Evolutionary conservation across 192 early-diverging fungal genomes (phyloP).

Genomic region (Coemansia sp.): DNA sequence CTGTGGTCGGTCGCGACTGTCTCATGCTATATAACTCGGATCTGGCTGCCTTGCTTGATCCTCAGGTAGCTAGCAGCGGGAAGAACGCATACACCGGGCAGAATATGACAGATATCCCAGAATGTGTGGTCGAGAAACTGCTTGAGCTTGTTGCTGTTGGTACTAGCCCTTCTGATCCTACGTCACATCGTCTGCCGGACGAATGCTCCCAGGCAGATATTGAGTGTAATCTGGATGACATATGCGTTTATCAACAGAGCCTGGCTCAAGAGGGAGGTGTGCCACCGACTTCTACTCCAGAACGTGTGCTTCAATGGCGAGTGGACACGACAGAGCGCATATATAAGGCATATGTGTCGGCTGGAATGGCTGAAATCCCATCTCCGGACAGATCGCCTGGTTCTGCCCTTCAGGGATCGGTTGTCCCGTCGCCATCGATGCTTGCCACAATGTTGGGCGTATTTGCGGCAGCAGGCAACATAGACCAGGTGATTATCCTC

Average conservation of each 20-base stretch:
- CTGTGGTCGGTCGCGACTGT: conserved; percentile 30
- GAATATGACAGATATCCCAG: background rate
- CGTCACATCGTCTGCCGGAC: background rate
- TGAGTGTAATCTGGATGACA: background rate
- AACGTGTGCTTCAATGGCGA: conserved; percentile 17
- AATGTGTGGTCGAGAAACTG: conserved; percentile 10
- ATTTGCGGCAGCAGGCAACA: conserved; percentile 18
- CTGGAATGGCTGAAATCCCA: conserved; percentile 35
- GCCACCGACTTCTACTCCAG: background rate
- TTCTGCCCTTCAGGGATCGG: conserved; percentile 33
- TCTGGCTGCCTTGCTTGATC: conserved; percentile 31
- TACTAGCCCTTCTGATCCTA: conserved; percentile 16
- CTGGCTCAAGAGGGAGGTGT: background rate
- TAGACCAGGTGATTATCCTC: conserved; percentile 28
- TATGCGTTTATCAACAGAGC: background rate
- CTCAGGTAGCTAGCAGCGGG: background rate
- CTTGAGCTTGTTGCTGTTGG: conserved; percentile 24
- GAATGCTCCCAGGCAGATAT: background rate
- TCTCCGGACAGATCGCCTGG: conserved; percentile 22
- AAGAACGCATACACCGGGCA: background rate
- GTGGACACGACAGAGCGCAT: conserved; percentile 35
- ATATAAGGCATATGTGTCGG: conserved; percentile 31
- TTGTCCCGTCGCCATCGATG: conserved; percentile 25
- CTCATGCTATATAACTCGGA: conserved; percentile 19
- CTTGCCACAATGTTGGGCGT: conserved; percentile 18